Evolutionary conservation across 179 eudicot species (phyloP).

Genomic region (Corrigiola litoralis): DNA sequence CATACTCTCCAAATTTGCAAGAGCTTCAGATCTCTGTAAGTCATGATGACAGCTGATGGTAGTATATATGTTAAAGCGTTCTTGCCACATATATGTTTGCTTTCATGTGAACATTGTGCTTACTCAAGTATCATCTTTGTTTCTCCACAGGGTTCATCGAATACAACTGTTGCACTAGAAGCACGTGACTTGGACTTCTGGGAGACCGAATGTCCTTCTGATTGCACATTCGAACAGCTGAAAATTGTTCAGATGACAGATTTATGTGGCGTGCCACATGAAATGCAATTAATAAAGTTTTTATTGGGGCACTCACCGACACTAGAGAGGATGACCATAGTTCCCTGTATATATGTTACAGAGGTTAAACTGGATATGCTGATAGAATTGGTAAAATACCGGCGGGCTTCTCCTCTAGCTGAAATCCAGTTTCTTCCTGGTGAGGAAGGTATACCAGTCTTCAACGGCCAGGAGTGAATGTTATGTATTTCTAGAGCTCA

Average conservation of each 20-base stretch:
- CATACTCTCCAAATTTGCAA: slow-evolving; percentile 64
- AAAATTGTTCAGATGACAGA: slow-evolving; percentile 67
- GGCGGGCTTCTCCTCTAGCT: slow-evolving; percentile 78
- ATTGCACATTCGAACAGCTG: slow-evolving; percentile 49
- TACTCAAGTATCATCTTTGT: neutral
- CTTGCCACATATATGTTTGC: too few species aligned
- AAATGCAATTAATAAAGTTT: slow-evolving; percentile 71
- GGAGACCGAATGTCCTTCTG: slow-evolving; percentile 48
- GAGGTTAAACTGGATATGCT: slow-evolving; percentile 58
- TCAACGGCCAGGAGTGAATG: slow-evolving; percentile 33
- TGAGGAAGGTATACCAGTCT: slow-evolving; percentile 16
- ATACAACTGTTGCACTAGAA: slow-evolving; percentile 39
- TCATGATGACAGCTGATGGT: slow-evolving; percentile 13
- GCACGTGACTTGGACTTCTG: slow-evolving; percentile 58
- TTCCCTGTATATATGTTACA: slow-evolving; percentile 52
- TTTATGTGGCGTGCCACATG: slow-evolving; percentile 66
- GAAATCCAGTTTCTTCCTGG: slow-evolving; percentile 42
- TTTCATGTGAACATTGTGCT: neutral
- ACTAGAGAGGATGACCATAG: slow-evolving; percentile 53
- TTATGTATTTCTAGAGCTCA: neutral
- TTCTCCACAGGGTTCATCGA: slow-evolving; percentile 58
- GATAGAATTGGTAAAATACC: slow-evolving; percentile 61
- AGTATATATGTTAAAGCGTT: too few species aligned
- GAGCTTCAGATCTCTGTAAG: slow-evolving; percentile 92
- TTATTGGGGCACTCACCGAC: slow-evolving; percentile 57